Evolutionary conservation across 2,329 filamentous ascomycete genomes (phyloP).

Genomic region (Fusarium fujikuroi): DNA sequence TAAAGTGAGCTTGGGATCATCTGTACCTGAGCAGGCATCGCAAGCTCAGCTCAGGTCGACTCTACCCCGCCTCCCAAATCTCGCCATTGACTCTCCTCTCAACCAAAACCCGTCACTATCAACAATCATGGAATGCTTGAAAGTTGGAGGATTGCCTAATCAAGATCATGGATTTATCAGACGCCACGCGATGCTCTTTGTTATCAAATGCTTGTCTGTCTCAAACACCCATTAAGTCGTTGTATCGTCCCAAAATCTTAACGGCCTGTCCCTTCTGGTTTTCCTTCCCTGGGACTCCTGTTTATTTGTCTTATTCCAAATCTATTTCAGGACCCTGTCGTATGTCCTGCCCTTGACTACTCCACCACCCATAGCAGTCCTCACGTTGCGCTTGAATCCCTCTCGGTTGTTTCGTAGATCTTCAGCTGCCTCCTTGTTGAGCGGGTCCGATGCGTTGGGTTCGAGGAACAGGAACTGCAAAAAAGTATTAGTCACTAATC

Average conservation of each 20-base stretch:
- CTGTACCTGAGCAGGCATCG: constrained; percentile 2
- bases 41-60: constrained; percentile 4
- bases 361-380: constrained; percentile 84
- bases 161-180: constrained; percentile 32
- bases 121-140: constrained; percentile 10
- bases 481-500: constrained; percentile 33
- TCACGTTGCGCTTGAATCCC: constrained; percentile 90
- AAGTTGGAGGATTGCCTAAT: constrained; percentile 18
- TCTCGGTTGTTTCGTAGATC: constrained; percentile 89
- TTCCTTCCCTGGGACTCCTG: constrained; percentile 15
- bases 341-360: constrained; percentile 77
- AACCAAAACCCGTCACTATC: neutral
- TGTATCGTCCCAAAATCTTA: constrained; percentile 13
- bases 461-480: constrained; percentile 93
- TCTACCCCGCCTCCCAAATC: neutral
- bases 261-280: constrained; percentile 1
- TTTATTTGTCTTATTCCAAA: neutral
- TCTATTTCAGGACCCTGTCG: constrained; percentile 79
- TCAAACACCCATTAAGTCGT: constrained; percentile 18
- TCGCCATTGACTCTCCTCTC: neutral
- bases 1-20: neutral
- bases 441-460: constrained; percentile 94
- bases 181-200: constrained; percentile 30
- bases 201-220: constrained; percentile 27
- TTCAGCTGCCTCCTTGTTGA: constrained; percentile 98